Evolutionary conservation across 352 stramenopile genomes (phyloP).

Genomic region (Phytophthora kernoviae): DNA sequence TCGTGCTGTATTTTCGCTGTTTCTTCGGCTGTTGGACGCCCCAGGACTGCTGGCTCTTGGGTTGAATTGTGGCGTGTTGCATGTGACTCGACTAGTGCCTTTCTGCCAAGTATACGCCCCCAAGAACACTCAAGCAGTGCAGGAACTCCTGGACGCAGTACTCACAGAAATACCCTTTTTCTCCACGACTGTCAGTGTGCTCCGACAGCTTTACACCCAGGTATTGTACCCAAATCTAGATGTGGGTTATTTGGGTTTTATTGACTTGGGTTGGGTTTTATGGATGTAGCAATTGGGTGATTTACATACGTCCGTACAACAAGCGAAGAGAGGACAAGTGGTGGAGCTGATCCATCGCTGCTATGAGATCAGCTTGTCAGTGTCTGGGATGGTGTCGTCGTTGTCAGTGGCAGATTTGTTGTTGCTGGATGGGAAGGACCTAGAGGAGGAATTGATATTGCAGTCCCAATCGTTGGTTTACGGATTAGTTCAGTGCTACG

Average conservation of each 20-base stretch:
- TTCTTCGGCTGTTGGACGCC: conserved; percentile 27
- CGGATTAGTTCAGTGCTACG: conserved; percentile 62
- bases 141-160: conserved; percentile 32
- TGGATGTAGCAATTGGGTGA: conserved; percentile 44
- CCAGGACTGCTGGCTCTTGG: conserved; percentile 28
- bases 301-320: conserved; percentile 26
- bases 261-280: neutral
- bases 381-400: conserved; percentile 30
- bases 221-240: conserved; percentile 13
- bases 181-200: conserved; percentile 12
- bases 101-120: conserved; percentile 67
- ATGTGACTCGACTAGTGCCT: conserved; percentile 55
- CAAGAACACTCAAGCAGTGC: conserved; percentile 35
- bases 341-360: conserved; percentile 44
- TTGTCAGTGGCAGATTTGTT: conserved; percentile 23
- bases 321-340: conserved; percentile 41
- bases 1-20: conserved; percentile 45
- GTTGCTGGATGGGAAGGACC: conserved; percentile 39
- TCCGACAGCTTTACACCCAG: conserved; percentile 44
- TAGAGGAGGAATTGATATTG: conserved; percentile 30
- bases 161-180: conserved; percentile 25
- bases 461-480: conserved; percentile 46
- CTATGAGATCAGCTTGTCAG: conserved; percentile 53
- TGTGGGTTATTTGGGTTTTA: neutral
- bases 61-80: conserved; percentile 30